Evolutionary conservation across 176 grass and related monocot genomes (phyloP).

Genomic region (Carex kokanica): DNA sequence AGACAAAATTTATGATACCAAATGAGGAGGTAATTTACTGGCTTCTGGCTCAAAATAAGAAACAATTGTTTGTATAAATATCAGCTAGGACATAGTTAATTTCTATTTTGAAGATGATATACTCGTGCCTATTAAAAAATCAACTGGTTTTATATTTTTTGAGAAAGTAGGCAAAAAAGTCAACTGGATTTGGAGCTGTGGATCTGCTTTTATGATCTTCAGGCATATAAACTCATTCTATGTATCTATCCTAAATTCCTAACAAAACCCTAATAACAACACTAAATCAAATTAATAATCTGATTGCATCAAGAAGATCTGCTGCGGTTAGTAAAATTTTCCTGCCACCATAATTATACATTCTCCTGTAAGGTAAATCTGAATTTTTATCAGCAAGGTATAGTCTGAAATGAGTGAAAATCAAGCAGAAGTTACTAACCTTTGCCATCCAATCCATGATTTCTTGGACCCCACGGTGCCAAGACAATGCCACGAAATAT

Average conservation of each 20-base stretch:
- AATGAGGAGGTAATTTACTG: background rate
- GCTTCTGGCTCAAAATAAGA: background rate
- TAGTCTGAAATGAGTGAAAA: background rate
- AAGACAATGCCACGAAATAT: conserved; percentile 85
- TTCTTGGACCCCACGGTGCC: conserved; percentile 92
- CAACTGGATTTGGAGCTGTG: background rate
- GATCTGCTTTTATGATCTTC: background rate
- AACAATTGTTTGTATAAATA: background rate
- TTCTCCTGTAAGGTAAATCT: background rate
- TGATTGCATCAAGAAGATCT: background rate
- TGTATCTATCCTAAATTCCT: background rate
- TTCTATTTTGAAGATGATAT: background rate
- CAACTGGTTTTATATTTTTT: background rate
- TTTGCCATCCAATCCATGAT: conserved; percentile 93
- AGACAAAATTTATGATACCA: background rate
- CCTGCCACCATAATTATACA: background rate
- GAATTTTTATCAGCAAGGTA: background rate
- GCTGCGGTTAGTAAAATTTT: background rate
- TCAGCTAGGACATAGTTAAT: background rate
- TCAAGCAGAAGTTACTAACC: conserved; percentile 38
- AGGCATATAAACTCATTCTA: background rate
- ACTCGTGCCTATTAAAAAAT: background rate
- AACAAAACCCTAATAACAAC: background rate
- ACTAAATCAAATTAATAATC: background rate
- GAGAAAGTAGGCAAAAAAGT: background rate